Evolutionary conservation across 805 yeast genomes (phyloP).

Genomic region (Scheffersomyces lignosus): DNA sequence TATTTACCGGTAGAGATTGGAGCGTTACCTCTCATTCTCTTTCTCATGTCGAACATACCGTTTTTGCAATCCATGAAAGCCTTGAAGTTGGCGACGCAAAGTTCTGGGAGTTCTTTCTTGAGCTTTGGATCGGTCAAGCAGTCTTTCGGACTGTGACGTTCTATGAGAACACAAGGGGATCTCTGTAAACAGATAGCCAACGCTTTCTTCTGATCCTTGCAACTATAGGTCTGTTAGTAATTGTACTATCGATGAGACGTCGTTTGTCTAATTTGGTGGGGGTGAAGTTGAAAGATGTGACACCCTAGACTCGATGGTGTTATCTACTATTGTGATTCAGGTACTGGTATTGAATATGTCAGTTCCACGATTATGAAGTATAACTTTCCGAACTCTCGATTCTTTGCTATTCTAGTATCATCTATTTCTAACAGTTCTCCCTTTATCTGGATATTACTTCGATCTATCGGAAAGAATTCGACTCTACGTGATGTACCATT

Average conservation of each 20-base stretch:
- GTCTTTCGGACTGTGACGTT: slow-evolving; percentile 85
- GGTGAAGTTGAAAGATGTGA: no score
- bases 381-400: no score
- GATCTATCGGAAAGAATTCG: no score
- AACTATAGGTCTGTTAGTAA: slow-evolving; percentile 47
- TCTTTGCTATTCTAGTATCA: no score
- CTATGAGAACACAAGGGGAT: slow-evolving; percentile 92
- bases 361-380: background rate
- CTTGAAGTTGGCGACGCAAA: slow-evolving; percentile 80
- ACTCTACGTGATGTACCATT: no score
- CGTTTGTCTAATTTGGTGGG: no score
- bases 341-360: background rate
- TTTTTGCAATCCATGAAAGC: slow-evolving; percentile 88
- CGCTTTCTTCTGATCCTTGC: slow-evolving; percentile 92
- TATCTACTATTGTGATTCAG: background rate
- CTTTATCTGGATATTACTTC: no score
- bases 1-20: slow-evolving; percentile 90
- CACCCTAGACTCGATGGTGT: no score
- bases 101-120: slow-evolving; percentile 75
- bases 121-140: slow-evolving; percentile 83
- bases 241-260: no score
- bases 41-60: slow-evolving; percentile 89
- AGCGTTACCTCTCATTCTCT: slow-evolving; percentile 91
- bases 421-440: no score
- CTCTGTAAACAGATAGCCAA: slow-evolving; percentile 94